Base-by-base conservation (phyloP, 176 grass and related monocot genomes). In the Zizania latifolia region DNA sequence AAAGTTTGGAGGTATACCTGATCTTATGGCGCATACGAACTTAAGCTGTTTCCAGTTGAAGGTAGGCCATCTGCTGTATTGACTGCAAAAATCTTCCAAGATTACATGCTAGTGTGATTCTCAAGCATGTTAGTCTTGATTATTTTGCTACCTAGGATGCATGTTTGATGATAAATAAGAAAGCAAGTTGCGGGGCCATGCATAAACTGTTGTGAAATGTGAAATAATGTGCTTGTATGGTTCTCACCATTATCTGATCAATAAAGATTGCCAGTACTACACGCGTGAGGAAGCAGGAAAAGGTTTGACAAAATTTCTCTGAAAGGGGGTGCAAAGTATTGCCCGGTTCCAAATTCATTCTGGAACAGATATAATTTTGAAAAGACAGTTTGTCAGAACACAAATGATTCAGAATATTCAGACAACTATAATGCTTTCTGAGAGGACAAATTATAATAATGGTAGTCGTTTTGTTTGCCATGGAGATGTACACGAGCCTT, bases 121-220 rank as follows among this genome's bases (percentile, higher is more conserved):
- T 46, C 41, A 65, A 58, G 23, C 53, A 68, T 86, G 76, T 69
- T 55, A 36, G 27, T 11, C 53, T 40, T 28, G 58, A 65, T 50
- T 40, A 67, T 78, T 87, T 80, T 71, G 46, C 58, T 66, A 74
- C 68, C 10, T 59, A 33, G 50, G 51, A 73, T 74, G 68, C 61
- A 58, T 60, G 38, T 73, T 78, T 72, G 58, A 64, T 78, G 23
- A 78, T 78, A 59, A 87, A 82, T 77, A 80, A 87, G 13, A 77
- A 51, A 60, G 39, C 55, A 65, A 64, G 46, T 50, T 82, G 48
- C n/a, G 48, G 73, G 74, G 75, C 17, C 57, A 37, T 58, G 46
- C 40, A 76, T 62, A 29, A 19, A 23, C 2, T 39, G 6, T 67
- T 48, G 22, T 41, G 2, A n/a, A n/a, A n/a, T n/a, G 33, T 59